Conservation (phyloP, 345 rosid species). For the Aegle marmelos region DNA sequence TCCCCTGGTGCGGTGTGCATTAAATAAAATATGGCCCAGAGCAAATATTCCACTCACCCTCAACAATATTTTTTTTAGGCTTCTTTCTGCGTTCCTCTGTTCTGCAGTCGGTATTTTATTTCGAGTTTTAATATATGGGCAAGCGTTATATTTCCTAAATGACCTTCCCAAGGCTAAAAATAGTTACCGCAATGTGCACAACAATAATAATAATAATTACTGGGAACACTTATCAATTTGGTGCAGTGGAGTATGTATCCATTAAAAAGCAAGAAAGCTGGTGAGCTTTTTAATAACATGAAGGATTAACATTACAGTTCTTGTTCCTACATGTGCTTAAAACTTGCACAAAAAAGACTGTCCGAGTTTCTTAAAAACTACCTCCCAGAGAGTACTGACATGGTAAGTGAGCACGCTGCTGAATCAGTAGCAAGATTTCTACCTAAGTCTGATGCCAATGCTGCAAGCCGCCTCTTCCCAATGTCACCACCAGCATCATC, state of each 20-base stretch:
- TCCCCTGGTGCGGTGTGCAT: no score
- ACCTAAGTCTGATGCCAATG: constrained; percentile 19
- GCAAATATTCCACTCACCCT: no score
- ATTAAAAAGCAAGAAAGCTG: background rate
- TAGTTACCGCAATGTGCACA: no score
- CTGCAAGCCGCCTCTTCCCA: constrained; percentile 18
- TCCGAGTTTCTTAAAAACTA: constrained; percentile 19
- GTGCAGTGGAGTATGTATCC: background rate
- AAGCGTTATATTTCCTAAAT: no score
- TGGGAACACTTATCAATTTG: background rate
- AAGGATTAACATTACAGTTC: background rate
- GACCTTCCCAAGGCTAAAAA: no score
- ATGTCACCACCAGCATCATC: background rate
- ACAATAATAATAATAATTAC: no score
- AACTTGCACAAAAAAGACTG: background rate
- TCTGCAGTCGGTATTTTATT: no score
- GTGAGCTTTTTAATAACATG: background rate
- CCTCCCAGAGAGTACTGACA: constrained; percentile 64
- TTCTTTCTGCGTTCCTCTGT: no score
- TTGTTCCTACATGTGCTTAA: background rate
- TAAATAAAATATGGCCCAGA: no score
- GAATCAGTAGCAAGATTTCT: constrained; percentile 16
- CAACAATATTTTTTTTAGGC: no score
- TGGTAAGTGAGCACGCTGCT: constrained; percentile 36
- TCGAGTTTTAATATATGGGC: no score